Percentiles rank a stretch among this genome's conserved stretches.
phyloP scores from a whole-genome alignment of 2,329 filamentous ascomycete genomes.

The Ophiostoma triangulosporum region DNA sequence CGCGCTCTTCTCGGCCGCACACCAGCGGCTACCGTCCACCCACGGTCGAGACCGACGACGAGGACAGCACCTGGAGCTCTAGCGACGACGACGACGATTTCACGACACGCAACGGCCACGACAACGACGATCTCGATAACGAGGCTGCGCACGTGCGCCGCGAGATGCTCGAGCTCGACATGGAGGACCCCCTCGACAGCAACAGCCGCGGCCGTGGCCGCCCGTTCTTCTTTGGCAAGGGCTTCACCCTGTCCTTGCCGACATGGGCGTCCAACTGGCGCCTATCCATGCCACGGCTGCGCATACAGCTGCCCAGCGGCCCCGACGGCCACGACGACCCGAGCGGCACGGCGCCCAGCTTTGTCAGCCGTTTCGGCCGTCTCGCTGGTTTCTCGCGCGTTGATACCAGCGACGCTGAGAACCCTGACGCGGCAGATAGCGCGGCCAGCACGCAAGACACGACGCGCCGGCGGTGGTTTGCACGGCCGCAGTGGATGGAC shows the following conservation, averaged over 20 bases:
- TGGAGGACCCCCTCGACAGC: conserved; percentile 49
- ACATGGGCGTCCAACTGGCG: conserved; percentile 42
- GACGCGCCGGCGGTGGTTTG: conserved; percentile 5
- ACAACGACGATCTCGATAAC: conserved; percentile 28
- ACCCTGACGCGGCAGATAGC: conserved; percentile 7
- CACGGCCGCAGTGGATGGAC: conserved; percentile 13
- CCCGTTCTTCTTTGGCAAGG: conserved; percentile 38
- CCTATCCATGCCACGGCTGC: conserved; percentile 29
- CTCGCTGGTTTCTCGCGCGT: conserved; percentile 9
- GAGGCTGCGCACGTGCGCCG: conserved; percentile 57
- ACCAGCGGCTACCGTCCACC: conserved; percentile 59
- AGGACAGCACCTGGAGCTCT: conserved; percentile 42
- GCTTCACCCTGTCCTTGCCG: conserved; percentile 37
- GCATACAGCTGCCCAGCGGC: conserved; percentile 27
- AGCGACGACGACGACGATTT: conserved; percentile 19
- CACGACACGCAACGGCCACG: conserved; percentile 10
- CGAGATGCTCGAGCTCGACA: conserved; percentile 81
- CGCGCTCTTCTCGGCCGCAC: conserved; percentile 15
- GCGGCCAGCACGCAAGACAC: conserved; percentile 1
- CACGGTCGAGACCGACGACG: conserved; percentile 65
- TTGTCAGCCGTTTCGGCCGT: conserved; percentile 9
- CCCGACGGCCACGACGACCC: conserved; percentile 11
- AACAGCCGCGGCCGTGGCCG: conserved; percentile 15
- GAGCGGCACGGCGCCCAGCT: conserved; percentile 9
- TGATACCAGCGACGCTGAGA: background rate